Evolutionary conservation across 2,329 filamentous ascomycete genomes (phyloP).

Genomic region (Curvularia lunata): DNA sequence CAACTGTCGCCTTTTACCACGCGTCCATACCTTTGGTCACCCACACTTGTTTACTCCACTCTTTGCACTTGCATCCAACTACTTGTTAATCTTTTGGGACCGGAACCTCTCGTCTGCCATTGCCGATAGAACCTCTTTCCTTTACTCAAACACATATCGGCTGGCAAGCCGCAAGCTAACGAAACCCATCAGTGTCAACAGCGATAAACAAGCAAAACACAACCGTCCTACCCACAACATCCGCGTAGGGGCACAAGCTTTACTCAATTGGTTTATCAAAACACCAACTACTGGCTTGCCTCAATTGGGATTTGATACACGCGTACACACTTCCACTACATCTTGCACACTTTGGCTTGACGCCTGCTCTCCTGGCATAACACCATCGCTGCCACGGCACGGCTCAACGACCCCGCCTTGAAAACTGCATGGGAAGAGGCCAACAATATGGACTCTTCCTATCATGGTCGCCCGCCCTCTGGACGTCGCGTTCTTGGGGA

Average conservation of each 20-base stretch:
- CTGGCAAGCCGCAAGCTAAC: conserved; percentile 25
- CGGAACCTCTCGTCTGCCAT: conserved; percentile 32
- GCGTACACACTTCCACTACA: conserved; percentile 27
- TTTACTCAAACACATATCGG: conserved; percentile 35
- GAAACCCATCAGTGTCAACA: conserved; percentile 28
- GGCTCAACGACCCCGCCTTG: conserved; percentile 13
- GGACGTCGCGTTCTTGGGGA: conserved; percentile 44
- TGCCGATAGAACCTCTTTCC: conserved; percentile 35
- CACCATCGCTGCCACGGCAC: conserved; percentile 16
- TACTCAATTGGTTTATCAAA: conserved; percentile 21
- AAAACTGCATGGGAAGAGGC: conserved; percentile 12
- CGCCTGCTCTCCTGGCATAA: conserved; percentile 20
- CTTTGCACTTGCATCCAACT: conserved; percentile 40
- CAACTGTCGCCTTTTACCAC: conserved; percentile 10
- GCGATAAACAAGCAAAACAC: conserved; percentile 29
- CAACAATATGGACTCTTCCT: conserved; percentile 39
- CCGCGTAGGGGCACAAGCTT: conserved; percentile 15
- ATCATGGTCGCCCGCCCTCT: conserved; percentile 41
- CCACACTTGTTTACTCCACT: conserved; percentile 22
- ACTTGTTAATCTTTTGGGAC: conserved; percentile 45
- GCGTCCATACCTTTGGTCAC: conserved; percentile 13
- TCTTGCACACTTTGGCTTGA: conserved; percentile 30
- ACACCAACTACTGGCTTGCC: conserved; percentile 14
- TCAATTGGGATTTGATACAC: conserved; percentile 17
- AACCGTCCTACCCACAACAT: conserved; percentile 26